These are phyloP conservation scores for Pseudocohnilembus persalinus DNA, from an alignment of 169 alveolate species.

Conservation along the genomic window DNA sequence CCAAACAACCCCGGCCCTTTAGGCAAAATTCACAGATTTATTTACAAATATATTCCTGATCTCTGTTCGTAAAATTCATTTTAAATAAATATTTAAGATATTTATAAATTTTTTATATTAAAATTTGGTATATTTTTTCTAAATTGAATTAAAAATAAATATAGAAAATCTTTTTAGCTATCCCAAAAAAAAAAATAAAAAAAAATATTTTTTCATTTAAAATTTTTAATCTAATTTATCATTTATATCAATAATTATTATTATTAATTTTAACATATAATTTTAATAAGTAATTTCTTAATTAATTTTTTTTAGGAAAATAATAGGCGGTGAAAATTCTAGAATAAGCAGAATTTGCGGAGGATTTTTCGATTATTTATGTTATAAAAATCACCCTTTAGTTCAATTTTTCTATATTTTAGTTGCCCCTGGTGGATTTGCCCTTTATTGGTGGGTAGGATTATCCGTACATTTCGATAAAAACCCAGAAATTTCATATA, in stretches of 20 bases:
- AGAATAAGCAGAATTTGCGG: neutral
- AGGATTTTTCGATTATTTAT: constrained; percentile 27
- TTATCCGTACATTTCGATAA: constrained; percentile 29
- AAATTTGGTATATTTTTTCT: no score
- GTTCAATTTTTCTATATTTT: constrained; percentile 43
- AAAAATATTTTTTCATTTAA: no score
- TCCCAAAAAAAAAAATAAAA: no score
- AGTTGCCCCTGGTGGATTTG: constrained; percentile 58
- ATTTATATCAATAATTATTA: no score
- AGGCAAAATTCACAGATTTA: constrained; percentile 37
- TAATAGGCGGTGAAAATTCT: neutral
- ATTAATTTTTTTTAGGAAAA: no score
- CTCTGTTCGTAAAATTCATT: constrained; percentile 1
- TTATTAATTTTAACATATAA: no score
- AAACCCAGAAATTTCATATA: constrained; percentile 20
- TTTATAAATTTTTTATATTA: no score
- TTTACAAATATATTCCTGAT: constrained; percentile 22
- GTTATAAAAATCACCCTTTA: constrained; percentile 48
- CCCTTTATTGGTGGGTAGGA: constrained; percentile 46
- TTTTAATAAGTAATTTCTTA: no score
- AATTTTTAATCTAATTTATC: no score
- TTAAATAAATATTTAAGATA: neutral
- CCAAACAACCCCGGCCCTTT: constrained; percentile 33
- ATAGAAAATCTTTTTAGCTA: neutral
- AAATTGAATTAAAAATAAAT: neutral